Percentiles rank a stretch among this genome's conserved stretches.
Conservation (phyloP, 2,329 filamentous ascomycete species). For the Ceratocystis ficicola region DNA sequence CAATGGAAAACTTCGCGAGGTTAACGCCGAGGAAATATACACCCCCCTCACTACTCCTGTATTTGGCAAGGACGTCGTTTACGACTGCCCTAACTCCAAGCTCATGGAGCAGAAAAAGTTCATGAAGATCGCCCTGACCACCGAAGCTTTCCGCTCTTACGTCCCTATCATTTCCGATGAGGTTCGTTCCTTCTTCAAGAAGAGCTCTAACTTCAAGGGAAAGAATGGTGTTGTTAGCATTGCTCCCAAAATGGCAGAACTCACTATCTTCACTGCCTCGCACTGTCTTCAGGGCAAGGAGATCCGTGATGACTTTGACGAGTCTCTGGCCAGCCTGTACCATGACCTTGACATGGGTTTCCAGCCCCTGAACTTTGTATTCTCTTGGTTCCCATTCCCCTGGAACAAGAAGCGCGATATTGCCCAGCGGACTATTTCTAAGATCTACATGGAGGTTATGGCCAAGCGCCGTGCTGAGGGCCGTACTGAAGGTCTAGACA, state of each 20-base stretch:
- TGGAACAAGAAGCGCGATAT: conserved; percentile 72
- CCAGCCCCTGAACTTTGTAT: conserved; percentile 77
- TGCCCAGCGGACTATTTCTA: conserved; percentile 67
- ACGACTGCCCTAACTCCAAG: conserved; percentile 82
- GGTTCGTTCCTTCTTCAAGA: conserved; percentile 60
- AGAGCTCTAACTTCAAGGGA: conserved; percentile 53
- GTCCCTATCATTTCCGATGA: conserved; percentile 68
- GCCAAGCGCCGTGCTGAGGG: conserved; percentile 49
- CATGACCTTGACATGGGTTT: conserved; percentile 87
- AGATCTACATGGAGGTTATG: conserved; percentile 75
- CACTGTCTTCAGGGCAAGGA: conserved; percentile 75
- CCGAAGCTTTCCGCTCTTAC: conserved; percentile 61
- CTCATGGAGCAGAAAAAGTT: conserved; percentile 97
- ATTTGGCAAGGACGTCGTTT: conserved; percentile 78
- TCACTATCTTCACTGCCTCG: conserved; percentile 82
- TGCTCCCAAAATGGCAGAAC: conserved; percentile 64
- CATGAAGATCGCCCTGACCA: conserved; percentile 69
- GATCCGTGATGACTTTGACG: conserved; percentile 68
- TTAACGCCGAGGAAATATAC: conserved; percentile 86
- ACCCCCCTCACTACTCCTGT: conserved; percentile 58
- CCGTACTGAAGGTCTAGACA: conserved; percentile 51
- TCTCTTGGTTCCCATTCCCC: conserved; percentile 80
- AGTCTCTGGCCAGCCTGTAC: conserved; percentile 68
- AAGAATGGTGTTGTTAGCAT: conserved; percentile 59
- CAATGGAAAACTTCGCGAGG: conserved; percentile 80